Percentiles rank a stretch among this genome's conserved stretches.
Conservation (phyloP, 495 filamentous ascomycete genomes). For the Niebla homalea region DNA sequence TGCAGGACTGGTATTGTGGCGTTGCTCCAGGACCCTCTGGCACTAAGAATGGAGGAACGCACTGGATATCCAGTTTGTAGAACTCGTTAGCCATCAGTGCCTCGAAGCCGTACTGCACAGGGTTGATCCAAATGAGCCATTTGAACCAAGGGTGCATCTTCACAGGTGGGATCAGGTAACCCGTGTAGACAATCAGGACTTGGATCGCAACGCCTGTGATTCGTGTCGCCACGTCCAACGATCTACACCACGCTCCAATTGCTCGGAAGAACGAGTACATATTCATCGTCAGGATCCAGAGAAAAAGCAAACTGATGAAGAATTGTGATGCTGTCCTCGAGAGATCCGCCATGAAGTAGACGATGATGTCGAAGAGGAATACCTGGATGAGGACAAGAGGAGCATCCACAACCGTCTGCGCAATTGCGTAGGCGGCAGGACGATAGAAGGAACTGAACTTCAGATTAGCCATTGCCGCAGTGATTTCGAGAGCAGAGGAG, state of each 20-base stretch:
- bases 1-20: constrained; percentile 45
- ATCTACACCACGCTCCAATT: constrained; percentile 49
- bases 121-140: constrained; percentile 68
- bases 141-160: constrained; percentile 72
- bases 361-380: constrained; percentile 55
- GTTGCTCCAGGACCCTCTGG: constrained; percentile 48
- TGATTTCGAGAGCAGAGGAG: no score
- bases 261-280: constrained; percentile 73
- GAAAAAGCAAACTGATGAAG: constrained; percentile 61
- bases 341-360: constrained; percentile 47
- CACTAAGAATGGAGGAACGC: constrained; percentile 42
- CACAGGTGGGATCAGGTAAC: constrained; percentile 58
- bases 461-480: background rate
- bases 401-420: constrained; percentile 62
- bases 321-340: constrained; percentile 61
- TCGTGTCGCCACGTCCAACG: constrained; percentile 52
- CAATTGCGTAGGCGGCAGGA: constrained; percentile 65
- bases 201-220: constrained; percentile 51
- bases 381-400: constrained; percentile 61
- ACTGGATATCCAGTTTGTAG: constrained; percentile 32
- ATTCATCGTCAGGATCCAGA: constrained; percentile 49
- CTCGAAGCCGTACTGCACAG: constrained; percentile 63
- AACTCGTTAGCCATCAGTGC: constrained; percentile 50
- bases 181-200: constrained; percentile 65
- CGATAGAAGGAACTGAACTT: constrained; percentile 54